phyloP scores from a whole-genome alignment of 768 basidiomycete genomes.

The Kondoa subrosea region DNA sequence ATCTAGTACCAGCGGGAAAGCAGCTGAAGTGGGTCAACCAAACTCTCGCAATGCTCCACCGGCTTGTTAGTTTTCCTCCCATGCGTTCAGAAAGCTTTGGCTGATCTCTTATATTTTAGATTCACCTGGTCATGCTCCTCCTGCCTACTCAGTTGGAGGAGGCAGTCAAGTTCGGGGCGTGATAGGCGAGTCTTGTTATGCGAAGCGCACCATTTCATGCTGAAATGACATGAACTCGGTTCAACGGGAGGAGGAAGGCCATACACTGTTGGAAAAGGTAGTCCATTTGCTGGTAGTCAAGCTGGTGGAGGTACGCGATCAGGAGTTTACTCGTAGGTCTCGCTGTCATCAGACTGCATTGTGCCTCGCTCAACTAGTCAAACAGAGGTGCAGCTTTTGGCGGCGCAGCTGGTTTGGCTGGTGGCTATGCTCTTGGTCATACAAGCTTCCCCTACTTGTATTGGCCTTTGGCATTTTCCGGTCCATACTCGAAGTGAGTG shows the following conservation, averaged over 20 bases:
- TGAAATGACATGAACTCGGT: neutral
- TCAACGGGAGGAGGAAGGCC: too few species aligned
- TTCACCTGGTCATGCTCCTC: neutral
- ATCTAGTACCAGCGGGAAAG: too few species aligned
- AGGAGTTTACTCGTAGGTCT: neutral
- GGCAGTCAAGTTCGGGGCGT: neutral
- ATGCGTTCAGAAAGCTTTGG: neutral
- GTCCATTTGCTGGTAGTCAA: neutral
- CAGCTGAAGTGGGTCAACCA: too few species aligned
- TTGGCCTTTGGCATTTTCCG: neutral
- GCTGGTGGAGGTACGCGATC: neutral
- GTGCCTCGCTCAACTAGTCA: neutral
- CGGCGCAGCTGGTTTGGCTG: conserved; percentile 7
- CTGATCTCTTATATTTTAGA: neutral
- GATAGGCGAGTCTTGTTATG: neutral
- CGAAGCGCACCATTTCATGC: neutral
- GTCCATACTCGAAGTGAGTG: neutral
- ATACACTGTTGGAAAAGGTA: neutral
- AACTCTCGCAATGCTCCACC: neutral
- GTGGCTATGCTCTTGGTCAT: conserved; percentile 5
- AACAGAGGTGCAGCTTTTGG: too few species aligned
- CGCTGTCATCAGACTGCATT: neutral
- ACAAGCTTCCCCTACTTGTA: conserved; percentile 11
- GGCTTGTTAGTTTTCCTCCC: neutral
- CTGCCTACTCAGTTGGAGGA: neutral